Base-by-base conservation (phyloP, 2,329 filamentous ascomycete species). In the Cucurbitaria berberidis region DNA sequence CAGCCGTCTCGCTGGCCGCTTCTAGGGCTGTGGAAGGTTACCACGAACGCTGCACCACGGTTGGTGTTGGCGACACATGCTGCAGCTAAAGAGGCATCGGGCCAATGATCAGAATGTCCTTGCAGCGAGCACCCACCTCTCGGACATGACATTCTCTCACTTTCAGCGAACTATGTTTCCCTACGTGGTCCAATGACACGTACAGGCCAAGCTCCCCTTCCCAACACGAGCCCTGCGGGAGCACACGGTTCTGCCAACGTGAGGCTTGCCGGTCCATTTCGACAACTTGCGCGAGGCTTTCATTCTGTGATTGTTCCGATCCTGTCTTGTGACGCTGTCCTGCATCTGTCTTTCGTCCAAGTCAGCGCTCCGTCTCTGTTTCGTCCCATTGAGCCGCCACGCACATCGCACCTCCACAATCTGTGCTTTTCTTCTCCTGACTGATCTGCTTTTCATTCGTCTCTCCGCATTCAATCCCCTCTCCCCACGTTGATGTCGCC, bases 121-220 rank as follows among this genome's bases (percentile, higher is more conserved):
- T 42, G 53, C 48, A 44, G 55, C 59, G 47, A 53, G 54, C 68
- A 51, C 66, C 66, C 68, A 68, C 66, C 59, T 61, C 44, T 58
- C 60, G 62, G 64, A 59, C 55, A 54, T 65, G 54, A 57, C 63
- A 58, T 62, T 64, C 69, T 63, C 64, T 66, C 62, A 63, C 45
- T 46, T 46, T 63, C 51, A 61, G 61, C 67, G 59, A 66, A 68
- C 60, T 59, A 61, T 59, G 54, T 54, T 58, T 57, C 53, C 60
- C 56, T 63, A 74, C 72, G 72, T 74, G 72, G 72, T 66, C 71
- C 70, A 74, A 70, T 74, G 39, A 58, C 44, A 57, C 56, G 51
- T 55, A 60, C 61, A 58, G 59, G 64, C 65, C 64, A 66, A 66
- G 63, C 51, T 48, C 51, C 48, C 55, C 54, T 59, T 61, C 48